A percentile compares a stretch with the other conserved stretches of the same genome.
Conservation (phyloP, 1,139 yeast genomes). For the Yamadazyma siamensis region DNA sequence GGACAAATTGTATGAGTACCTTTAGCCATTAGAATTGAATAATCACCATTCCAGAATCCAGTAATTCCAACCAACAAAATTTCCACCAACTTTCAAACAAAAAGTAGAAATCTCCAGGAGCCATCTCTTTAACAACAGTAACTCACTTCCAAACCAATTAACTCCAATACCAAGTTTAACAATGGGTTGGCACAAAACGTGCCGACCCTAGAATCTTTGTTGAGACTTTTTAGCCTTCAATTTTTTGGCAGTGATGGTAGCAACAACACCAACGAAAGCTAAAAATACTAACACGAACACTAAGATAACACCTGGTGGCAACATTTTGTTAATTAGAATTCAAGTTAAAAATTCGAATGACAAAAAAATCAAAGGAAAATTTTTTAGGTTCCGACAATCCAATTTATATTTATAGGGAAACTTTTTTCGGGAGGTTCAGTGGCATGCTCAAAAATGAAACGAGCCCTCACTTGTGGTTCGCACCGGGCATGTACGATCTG, state of each 20-base stretch:
- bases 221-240: conserved; percentile 42
- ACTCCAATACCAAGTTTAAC: no score
- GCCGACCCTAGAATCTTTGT: conserved; percentile 44
- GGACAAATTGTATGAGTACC: no score
- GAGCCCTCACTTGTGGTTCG: background rate
- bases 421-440: conserved; percentile 1
- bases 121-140: background rate
- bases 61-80: no score
- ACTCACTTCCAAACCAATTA: no score
- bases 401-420: conserved; percentile 9
- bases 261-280: conserved; percentile 35
- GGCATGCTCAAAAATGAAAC: conserved; percentile 1
- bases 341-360: conserved; percentile 4
- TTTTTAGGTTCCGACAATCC: conserved; percentile 5
- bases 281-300: conserved; percentile 46
- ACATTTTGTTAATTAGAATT: conserved; percentile 25
- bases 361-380: conserved; percentile 7
- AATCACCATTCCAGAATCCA: no score
- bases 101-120: no score
- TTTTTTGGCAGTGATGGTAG: conserved; percentile 35
- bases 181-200: no score
- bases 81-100: no score
- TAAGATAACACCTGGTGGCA: conserved; percentile 52
- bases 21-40: no score
- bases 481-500: no score